Percentiles rank a stretch among this genome's conserved stretches.
These are phyloP conservation scores for Cladosporium sp. DNA, from an alignment of 2,329 filamentous ascomycete genomes.

Conservation along the genomic window DNA sequence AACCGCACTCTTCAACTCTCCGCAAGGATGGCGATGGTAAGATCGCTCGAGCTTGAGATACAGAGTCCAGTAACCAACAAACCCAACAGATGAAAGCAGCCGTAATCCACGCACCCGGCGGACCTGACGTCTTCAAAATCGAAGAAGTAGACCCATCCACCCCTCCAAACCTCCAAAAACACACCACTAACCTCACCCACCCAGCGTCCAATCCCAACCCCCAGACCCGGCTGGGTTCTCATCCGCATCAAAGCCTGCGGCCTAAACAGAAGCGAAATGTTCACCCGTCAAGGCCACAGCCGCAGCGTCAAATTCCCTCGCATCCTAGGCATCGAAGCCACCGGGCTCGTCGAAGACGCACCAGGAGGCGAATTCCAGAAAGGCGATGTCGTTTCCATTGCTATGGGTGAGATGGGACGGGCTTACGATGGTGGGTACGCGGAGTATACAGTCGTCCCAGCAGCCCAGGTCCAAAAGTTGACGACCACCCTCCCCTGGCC, in stretches of 20 bases:
- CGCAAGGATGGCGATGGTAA: background rate
- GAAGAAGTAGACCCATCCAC: slow-evolving; percentile 15
- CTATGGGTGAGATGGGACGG: slow-evolving; percentile 51
- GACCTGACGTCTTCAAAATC: slow-evolving; percentile 43
- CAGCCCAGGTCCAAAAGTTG: slow-evolving; percentile 42
- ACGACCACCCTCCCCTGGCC: slow-evolving; percentile 43
- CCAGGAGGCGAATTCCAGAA: slow-evolving; percentile 39
- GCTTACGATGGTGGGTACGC: slow-evolving; percentile 51
- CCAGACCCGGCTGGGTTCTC: slow-evolving; percentile 42
- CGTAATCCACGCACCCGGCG: slow-evolving; percentile 43
- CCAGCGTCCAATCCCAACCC: slow-evolving; percentile 41
- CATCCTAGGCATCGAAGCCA: slow-evolving; percentile 51
- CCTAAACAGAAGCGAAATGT: slow-evolving; percentile 51
- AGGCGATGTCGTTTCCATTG: slow-evolving; percentile 48
- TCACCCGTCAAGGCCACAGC: slow-evolving; percentile 49
- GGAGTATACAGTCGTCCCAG: slow-evolving; percentile 50
- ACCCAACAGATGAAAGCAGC: slow-evolving; percentile 45
- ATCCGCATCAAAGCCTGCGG: slow-evolving; percentile 48
- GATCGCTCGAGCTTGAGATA: background rate
- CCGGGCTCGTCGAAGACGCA: slow-evolving; percentile 43
- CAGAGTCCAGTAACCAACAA: background rate
- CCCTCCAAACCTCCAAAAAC: slow-evolving; percentile 9
- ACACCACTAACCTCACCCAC: slow-evolving; percentile 39
- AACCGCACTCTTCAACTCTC: background rate
- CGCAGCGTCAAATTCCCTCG: slow-evolving; percentile 45